Base-by-base conservation (phyloP, 2,329 filamentous ascomycete species). In the Curvularia eragrostidis region DNA sequence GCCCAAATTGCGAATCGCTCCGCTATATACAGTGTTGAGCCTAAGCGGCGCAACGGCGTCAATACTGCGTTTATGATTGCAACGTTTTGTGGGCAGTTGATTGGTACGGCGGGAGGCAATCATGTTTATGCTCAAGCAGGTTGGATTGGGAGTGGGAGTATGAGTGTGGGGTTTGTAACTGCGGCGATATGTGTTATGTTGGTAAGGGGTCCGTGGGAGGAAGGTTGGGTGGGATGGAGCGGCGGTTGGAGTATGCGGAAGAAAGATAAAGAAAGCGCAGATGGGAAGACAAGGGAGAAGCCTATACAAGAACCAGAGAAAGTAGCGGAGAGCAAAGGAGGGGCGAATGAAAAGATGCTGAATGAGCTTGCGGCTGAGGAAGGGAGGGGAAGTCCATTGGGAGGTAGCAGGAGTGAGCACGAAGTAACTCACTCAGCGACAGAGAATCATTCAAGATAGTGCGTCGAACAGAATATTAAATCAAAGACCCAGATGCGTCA, bases 51-150 rank as follows among this genome's bases (percentile, higher is more conserved):
- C 4, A 95, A 93, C 75, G 78, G 91, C 3, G 84, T 94, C 23
- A 95, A 95, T 71, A 93, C 91, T 0, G 89, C 88, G 1, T 95
- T 92, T 69, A 95, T 94, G 91, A 83, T 93, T 0, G 82, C 84
- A 7, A 87, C 85, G 0, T 94, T 94, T 68, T 86, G 84, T 26
- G 91, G 91, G 0, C 91, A 95, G 78, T 69, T 95, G 46, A 88
- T 87, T 1, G 91, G 91, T 0, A 84, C 82, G 2, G 75, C 79
- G 9, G 80, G 76, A 0, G 84, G 84, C 0, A 86, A 84, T 60
- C 77, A 81, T 43, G 73, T 88, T 12, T 88, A 85, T 69, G 83
- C 83, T 5, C 59, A 74, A 4, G 81, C 80, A 0, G 86, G 86
- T 0, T 88, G 86, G 86, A 76, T 82, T 2, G 77, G 78, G 13